Evolutionary conservation across 371 early-diverging fungal genomes (phyloP), one percentile per base, ranked within the genome.

Genomic region (Coemansia sp.): DNA sequence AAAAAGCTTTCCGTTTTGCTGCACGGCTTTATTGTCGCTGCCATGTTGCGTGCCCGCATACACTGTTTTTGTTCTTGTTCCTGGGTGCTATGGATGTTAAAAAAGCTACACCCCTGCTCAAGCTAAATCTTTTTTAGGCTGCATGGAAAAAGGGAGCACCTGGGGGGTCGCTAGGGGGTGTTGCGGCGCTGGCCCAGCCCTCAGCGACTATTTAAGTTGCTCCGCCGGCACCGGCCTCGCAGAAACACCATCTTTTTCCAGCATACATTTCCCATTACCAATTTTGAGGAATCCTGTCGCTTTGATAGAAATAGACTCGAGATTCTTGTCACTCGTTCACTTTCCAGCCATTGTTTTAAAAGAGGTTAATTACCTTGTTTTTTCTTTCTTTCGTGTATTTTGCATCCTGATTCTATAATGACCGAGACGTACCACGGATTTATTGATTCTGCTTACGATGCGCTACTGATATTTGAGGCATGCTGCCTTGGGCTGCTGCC

Each of bases 391-490:
- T 37, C 58, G 18, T 39, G 37, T 53, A 7, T 33, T 33, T 56
- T 56, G 56, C 56, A 56, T 56, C 33, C 33, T 11, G 18, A 12
- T 16, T 21, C 25, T 9, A 47, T 47, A 26, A 81, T 85, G 67
- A 88, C 89, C 82, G 91, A 91, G 72, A 88, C 90, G 3, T 91
- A 87, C 71, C 82, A 83, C 71, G 93, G 93, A 11, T 85, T 85
- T 54, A 84, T 94, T 55, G 87, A 91, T 59, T 87, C 92, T 5
- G 87, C 93, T 7, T 84, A 87, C 68, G 94, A 94, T 74, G 93
- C 93, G 11, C 84, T 93, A 11, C 82, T 92, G 59, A 69, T 94
- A n/a, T 86, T 94, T 47, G 93, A 94, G 68, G 94, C 92, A 0
- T 92, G 92, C 68, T 87, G 91, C 66, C 77, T 82, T 64, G 88